These are phyloP conservation scores for Aspergillus ochraceus DNA, from an alignment of 2,329 filamentous ascomycete species.

Conservation along the genomic window DNA sequence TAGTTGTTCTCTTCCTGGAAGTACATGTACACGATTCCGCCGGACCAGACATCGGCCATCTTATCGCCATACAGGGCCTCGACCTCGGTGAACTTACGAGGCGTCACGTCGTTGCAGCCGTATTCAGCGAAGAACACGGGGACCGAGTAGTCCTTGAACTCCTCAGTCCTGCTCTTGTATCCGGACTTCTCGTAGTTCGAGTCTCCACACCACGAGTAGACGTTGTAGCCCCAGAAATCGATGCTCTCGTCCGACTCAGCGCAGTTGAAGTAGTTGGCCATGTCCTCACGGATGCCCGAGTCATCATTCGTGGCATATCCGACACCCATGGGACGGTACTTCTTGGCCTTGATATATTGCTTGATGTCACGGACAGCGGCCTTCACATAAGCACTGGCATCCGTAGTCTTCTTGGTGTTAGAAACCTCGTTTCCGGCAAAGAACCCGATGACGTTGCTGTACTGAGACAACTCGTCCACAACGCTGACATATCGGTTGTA, in stretches of 20 bases:
- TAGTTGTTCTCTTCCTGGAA: slow-evolving; percentile 87
- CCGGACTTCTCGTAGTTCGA: slow-evolving; percentile 74
- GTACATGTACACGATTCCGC: slow-evolving; percentile 98
- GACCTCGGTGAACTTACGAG: slow-evolving; percentile 82
- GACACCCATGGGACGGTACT: slow-evolving; percentile 75
- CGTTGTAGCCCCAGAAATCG: slow-evolving; percentile 99
- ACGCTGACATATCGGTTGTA: slow-evolving; percentile 79
- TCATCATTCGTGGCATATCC: slow-evolving; percentile 96
- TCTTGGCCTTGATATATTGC: slow-evolving; percentile 78
- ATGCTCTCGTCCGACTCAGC: slow-evolving; percentile 66
- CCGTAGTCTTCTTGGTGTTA: slow-evolving; percentile 81
- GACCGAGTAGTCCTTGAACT: slow-evolving; percentile 84
- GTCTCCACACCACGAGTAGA: slow-evolving; percentile 96
- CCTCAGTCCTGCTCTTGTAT: slow-evolving; percentile 75
- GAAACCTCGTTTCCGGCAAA: slow-evolving; percentile 97
- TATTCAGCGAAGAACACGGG: slow-evolving; percentile 98
- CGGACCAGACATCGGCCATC: slow-evolving; percentile 85
- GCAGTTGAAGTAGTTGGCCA: slow-evolving; percentile 94
- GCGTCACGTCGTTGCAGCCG: slow-evolving; percentile 76
- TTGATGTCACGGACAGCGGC: slow-evolving; percentile 94
- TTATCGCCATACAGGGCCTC: slow-evolving; percentile 71
- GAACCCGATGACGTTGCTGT: slow-evolving; percentile 90
- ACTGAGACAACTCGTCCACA: slow-evolving; percentile 74
- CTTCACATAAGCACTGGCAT: slow-evolving; percentile 90
- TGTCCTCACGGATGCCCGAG: slow-evolving; percentile 71